Evolutionary conservation across 371 early-diverging fungal species (phyloP).

Genomic region (Racocetra persica): DNA sequence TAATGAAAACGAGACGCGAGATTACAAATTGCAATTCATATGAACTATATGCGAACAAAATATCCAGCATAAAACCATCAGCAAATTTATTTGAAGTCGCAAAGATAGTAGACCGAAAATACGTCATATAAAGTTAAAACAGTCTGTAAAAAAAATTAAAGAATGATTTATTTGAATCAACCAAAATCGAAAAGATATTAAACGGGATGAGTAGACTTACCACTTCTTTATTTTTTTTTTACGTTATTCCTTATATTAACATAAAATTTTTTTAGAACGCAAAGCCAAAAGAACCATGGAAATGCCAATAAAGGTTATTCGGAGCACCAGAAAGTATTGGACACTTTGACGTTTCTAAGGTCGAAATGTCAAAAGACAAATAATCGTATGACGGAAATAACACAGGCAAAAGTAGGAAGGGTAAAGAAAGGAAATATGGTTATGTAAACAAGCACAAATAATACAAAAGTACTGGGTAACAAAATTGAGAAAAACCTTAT

Average conservation of each 20-base stretch:
- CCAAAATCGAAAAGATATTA: neutral
- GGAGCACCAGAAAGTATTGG: too few relatives aligned
- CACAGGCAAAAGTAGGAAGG: neutral
- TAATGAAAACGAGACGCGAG: too few relatives aligned
- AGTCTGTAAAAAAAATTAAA: neutral
- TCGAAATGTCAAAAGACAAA: neutral
- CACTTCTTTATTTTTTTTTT: neutral
- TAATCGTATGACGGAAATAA: neutral
- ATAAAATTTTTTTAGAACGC: neutral
- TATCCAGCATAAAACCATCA: too few relatives aligned
- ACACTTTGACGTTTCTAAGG: too few relatives aligned
- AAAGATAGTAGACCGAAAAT: neutral
- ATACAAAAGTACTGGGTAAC: neutral
- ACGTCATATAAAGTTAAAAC: constrained; percentile 10
- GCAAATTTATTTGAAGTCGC: too few relatives aligned
- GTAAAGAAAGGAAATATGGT: neutral
- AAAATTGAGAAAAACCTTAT: too few relatives aligned
- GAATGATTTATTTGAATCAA: neutral
- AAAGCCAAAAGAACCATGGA: neutral
- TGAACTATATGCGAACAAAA: too few relatives aligned
- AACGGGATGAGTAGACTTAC: neutral
- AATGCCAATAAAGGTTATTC: neutral
- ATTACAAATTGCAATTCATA: too few relatives aligned
- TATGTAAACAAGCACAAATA: constrained; percentile 1
- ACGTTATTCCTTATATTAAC: neutral